These are phyloP conservation scores for Polytrichum commune DNA, from an alignment of 225 moss, liverwort and hornwort species.

Conservation along the genomic window DNA sequence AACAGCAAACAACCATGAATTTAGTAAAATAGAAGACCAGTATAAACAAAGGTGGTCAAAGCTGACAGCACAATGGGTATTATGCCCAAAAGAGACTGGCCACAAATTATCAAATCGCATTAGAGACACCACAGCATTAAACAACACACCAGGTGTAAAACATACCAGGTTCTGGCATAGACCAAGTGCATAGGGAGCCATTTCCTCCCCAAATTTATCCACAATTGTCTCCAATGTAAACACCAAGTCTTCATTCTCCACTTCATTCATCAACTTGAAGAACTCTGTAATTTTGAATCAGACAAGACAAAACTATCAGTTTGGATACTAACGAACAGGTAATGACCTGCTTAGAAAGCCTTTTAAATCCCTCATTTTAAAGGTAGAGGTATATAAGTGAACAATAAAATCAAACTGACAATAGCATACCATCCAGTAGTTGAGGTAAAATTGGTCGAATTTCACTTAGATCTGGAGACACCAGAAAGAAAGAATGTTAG, in stretches of 20 bases:
- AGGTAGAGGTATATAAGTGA: neutral
- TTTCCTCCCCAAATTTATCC: conserved; percentile 97
- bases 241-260: conserved; percentile 97
- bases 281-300: conserved; percentile 51
- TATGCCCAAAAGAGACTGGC: neutral
- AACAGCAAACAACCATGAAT: neutral
- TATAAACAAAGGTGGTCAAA: neutral
- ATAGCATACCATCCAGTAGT: conserved; percentile 78
- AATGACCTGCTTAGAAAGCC: too few species aligned
- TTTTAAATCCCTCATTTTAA: too few species aligned
- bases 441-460: conserved; percentile 94
- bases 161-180: conserved; percentile 95
- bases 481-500: neutral
- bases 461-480: conserved; percentile 72
- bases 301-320: too few species aligned
- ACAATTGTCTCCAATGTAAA: conserved; percentile 98
- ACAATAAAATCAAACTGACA: neutral
- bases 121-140: neutral
- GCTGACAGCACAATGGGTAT: neutral
- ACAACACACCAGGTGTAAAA: neutral
- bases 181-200: conserved; percentile 99
- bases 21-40: neutral
- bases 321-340: too few species aligned
- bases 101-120: too few species aligned
- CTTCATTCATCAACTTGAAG: conserved; percentile 99